phyloP scores from a whole-genome alignment of 2,329 filamentous ascomycete genomes.

The Fusarium chaquense region DNA sequence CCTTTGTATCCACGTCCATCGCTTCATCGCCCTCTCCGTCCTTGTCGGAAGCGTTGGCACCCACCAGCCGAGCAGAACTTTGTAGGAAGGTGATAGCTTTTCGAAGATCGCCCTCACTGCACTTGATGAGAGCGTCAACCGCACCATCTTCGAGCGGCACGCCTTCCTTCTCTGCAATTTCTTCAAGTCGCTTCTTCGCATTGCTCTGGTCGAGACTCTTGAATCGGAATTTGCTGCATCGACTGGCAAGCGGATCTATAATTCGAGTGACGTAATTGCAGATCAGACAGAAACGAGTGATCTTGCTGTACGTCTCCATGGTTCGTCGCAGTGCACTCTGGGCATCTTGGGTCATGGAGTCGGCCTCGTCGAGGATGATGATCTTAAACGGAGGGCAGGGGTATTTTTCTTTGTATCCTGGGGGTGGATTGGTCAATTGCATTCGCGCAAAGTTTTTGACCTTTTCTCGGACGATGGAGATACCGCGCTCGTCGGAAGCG shows the following conservation, averaged over 20 bases:
- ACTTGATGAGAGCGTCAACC: conserved; percentile 84
- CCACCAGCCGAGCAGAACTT: conserved; percentile 89
- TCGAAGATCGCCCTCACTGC: conserved; percentile 92
- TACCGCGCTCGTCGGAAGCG: conserved; percentile 97
- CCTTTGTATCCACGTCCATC: conserved; percentile 70
- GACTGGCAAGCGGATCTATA: conserved; percentile 92
- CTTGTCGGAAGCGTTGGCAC: conserved; percentile 66
- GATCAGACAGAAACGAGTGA: conserved; percentile 96
- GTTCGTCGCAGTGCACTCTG: conserved; percentile 92
- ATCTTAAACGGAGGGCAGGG: conserved; percentile 99
- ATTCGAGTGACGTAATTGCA: conserved; percentile 99
- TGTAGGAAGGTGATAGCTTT: conserved; percentile 98
- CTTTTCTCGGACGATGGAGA: conserved; percentile 95
- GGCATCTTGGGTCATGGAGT: conserved; percentile 99
- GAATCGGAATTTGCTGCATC: conserved; percentile 98
- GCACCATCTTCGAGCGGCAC: conserved; percentile 83
- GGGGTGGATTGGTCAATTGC: conserved; percentile 86
- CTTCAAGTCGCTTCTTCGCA: conserved; percentile 79
- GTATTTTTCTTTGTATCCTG: conserved; percentile 76
- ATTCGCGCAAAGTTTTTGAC: conserved; percentile 98
- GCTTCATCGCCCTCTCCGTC: conserved; percentile 68
- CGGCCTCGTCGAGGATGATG: conserved; percentile 96
- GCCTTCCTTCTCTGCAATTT: conserved; percentile 84
- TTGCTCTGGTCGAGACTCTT: conserved; percentile 93
- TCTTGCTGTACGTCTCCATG: conserved; percentile 98